Conservation (phyloP, 768 basidiomycete genomes). For the Cystofilobasidium macerans region DNA sequence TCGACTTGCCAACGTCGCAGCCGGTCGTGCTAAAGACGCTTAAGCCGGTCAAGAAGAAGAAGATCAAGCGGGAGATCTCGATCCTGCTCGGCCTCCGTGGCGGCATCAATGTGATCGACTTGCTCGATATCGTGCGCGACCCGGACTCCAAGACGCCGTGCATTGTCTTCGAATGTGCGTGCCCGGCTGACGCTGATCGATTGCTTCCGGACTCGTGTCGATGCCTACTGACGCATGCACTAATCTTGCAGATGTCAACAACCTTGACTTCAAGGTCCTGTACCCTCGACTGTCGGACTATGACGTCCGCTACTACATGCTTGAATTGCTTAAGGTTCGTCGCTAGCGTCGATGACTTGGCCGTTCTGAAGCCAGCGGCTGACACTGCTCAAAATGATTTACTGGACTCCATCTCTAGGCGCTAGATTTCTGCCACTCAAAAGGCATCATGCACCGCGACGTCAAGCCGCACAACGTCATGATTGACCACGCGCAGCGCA, state of each 20-base stretch:
- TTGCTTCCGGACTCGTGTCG: background rate
- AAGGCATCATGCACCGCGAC: constrained; percentile 97
- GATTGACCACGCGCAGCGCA: constrained; percentile 95
- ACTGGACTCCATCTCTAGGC: constrained; percentile 42
- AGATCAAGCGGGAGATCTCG: constrained; percentile 98
- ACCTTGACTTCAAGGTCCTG: constrained; percentile 91
- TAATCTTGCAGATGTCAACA: constrained; percentile 56
- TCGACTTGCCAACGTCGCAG: constrained; percentile 78
- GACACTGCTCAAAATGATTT: background rate
- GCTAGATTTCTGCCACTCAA: constrained; percentile 93
- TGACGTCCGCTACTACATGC: constrained; percentile 93
- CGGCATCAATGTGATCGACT: constrained; percentile 83
- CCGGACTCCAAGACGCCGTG: constrained; percentile 93
- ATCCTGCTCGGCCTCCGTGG: constrained; percentile 92
- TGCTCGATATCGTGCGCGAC: constrained; percentile 92
- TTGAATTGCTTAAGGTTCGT: constrained; percentile 39
- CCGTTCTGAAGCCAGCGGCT: background rate
- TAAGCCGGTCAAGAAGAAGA: constrained; percentile 99
- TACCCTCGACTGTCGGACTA: constrained; percentile 92
- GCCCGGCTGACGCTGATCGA: background rate
- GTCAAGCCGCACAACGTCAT: constrained; percentile 99
- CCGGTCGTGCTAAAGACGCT: constrained; percentile 98
- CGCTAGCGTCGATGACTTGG: background rate
- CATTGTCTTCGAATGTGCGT: constrained; percentile 69
- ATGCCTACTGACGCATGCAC: background rate